Conservation (phyloP, 768 basidiomycete species). For the Terana coerulea region DNA sequence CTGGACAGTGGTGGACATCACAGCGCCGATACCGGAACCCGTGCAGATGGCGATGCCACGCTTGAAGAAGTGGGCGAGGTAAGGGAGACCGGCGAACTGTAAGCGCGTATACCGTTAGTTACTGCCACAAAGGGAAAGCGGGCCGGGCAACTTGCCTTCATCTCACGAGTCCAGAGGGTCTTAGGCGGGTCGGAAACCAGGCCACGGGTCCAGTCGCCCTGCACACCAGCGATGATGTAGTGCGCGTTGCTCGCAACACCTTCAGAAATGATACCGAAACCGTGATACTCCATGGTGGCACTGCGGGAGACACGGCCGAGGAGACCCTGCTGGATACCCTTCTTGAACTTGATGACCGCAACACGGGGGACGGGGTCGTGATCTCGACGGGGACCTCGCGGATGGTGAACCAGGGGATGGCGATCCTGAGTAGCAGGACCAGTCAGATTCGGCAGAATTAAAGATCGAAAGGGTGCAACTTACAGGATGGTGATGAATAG, state of each 20-base stretch:
- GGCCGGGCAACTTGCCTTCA: constrained; percentile 50
- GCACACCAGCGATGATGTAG: constrained; percentile 79
- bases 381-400: constrained; percentile 71
- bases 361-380: constrained; percentile 78
- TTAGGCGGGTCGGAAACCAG: constrained; percentile 68
- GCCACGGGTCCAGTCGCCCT: constrained; percentile 69
- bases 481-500: constrained; percentile 74
- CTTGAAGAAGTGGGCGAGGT: constrained; percentile 74
- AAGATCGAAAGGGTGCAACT: constrained; percentile 22
- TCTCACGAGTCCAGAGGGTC: constrained; percentile 71
- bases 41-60: constrained; percentile 81
- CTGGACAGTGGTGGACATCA: constrained; percentile 72
- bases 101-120: neutral
- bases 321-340: constrained; percentile 83
- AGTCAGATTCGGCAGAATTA: neutral
- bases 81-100: constrained; percentile 78
- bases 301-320: constrained; percentile 70
- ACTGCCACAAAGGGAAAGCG: neutral
- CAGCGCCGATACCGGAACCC: constrained; percentile 78
- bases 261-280: constrained; percentile 76
- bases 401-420: constrained; percentile 71
- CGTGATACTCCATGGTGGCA: constrained; percentile 76
- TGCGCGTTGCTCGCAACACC: constrained; percentile 70
- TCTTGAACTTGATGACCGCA: constrained; percentile 71
- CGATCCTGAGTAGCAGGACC: constrained; percentile 40